Evolutionary conservation across 2,329 filamentous ascomycete genomes (phyloP).

Genomic region (Stemphylium lycopersici): DNA sequence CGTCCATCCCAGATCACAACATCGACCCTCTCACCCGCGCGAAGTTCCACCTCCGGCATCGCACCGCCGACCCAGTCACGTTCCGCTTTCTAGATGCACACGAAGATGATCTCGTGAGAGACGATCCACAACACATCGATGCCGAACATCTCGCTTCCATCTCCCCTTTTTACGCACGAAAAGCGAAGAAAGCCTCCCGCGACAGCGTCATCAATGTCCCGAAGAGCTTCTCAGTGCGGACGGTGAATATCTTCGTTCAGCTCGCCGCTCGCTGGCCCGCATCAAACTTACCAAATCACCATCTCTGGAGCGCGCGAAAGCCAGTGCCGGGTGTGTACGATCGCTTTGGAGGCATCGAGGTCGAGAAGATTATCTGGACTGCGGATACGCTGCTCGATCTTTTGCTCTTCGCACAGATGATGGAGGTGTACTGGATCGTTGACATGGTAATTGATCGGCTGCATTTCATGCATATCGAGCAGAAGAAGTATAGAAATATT

Average conservation of each 20-base stretch:
- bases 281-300: constrained; percentile 3
- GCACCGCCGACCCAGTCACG: neutral
- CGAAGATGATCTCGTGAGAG: neutral
- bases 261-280: constrained; percentile 2
- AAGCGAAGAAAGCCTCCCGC: neutral
- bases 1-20: neutral
- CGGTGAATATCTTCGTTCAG: constrained; percentile 7
- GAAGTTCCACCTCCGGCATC: constrained; percentile 8
- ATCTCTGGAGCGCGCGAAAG: constrained; percentile 1
- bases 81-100: neutral
- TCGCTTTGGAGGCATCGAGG: neutral
- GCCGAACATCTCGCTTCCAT: neutral
- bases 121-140: neutral
- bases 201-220: neutral
- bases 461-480: neutral
- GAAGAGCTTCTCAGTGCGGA: neutral
- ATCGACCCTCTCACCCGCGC: neutral
- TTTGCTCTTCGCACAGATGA: neutral
- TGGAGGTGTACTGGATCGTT: constrained; percentile 1
- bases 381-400: neutral
- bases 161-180: neutral
- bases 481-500: neutral
- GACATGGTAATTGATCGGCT: neutral
- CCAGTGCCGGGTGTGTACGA: neutral
- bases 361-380: constrained; percentile 2